Base-by-base conservation (phyloP, 306 rosid genomes). In the Cucumis hystrix region DNA sequence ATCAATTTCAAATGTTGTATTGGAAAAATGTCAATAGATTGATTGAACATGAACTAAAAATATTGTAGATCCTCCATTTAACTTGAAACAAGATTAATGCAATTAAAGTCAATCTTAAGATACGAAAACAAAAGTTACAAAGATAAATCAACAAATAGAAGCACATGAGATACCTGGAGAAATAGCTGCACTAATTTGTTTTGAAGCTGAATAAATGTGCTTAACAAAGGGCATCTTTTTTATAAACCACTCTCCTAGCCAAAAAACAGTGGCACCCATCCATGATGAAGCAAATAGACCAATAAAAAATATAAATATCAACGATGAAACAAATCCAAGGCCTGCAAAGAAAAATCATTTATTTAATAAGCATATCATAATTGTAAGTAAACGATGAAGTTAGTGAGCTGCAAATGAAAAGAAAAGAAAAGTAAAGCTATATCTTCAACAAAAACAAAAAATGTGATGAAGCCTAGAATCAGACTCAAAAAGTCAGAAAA, bases 221-320 rank as follows among this genome's bases (percentile, higher is more conserved):
- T 80, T 86, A 75, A 86, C 85, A 70, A 86, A 86, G 51, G 89
- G 89, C 89, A 86, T 78, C 78, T 80, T 78, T 82, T 84, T 84
- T 28, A 86, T 86, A 78, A 86, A 86, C 87, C 87, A 86, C 71
- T 86, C 89, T 30, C 87, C 87, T 25, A 82, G 75, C 81, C 84
- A 84, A 33, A 86, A 86, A 70, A 86, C 83, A 35, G 89, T 84
- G 64, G 86, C 86, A 75, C 89, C 89, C 87, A 82, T 78, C 89
- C 89, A 86, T 28, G 89, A 86, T 13, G 89, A 86, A 66, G 89
- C 89, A 82, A 86, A 86, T 63, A 86, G 61, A 75, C 87, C 89
- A 1, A 86, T 51, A 45, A 82, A 80, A 73, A 82, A 75, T 72
- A 82, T 80, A 63, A 84, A 86, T 49, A 80, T 52, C 37, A 86